These are phyloP conservation scores for Lavandula angustifolia DNA, from an alignment of 257 asterid genomes.

Conservation along the genomic window DNA sequence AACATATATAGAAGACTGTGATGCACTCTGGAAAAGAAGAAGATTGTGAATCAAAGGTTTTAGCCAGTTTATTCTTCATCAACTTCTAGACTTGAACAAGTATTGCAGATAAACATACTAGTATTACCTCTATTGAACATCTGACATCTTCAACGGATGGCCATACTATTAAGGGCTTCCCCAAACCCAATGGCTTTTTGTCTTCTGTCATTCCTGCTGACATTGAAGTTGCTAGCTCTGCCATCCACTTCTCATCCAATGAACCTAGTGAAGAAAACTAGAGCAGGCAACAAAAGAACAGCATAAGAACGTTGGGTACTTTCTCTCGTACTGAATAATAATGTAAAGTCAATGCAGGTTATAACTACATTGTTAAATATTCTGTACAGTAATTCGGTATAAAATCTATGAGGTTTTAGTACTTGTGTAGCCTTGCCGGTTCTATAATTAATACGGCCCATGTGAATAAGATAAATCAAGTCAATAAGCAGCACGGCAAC, in stretches of 20 bases:
- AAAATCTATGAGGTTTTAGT: not conserved
- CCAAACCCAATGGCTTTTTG: conserved; percentile 73
- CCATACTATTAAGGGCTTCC: conserved; percentile 84
- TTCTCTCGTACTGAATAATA: not conserved
- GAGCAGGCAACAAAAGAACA: conserved; percentile 31
- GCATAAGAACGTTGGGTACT: conserved; percentile 20
- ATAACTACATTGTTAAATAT: no score
- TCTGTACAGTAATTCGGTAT: no score
- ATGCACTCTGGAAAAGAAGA: not conserved
- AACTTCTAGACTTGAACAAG: conserved; percentile 5
- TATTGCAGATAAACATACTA: conserved; percentile 11
- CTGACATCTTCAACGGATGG: conserved; percentile 92
- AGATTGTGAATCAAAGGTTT: not conserved
- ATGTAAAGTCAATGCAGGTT: conserved; percentile 5
- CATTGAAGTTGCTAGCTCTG: conserved; percentile 79
- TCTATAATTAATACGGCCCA: not conserved
- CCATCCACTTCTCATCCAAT: conserved; percentile 97
- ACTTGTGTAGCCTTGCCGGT: not conserved
- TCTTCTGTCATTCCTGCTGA: conserved; percentile 80
- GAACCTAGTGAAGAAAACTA: conserved; percentile 97
- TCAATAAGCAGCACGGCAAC: not conserved
- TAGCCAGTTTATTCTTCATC: conserved; percentile 6
- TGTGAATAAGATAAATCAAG: not conserved
- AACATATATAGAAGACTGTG: not conserved
- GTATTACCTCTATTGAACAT: conserved; percentile 83